These are phyloP conservation scores for Tetrahymena thermophila DNA, from an alignment of 73 alveolate genomes.

Conservation along the genomic window DNA sequence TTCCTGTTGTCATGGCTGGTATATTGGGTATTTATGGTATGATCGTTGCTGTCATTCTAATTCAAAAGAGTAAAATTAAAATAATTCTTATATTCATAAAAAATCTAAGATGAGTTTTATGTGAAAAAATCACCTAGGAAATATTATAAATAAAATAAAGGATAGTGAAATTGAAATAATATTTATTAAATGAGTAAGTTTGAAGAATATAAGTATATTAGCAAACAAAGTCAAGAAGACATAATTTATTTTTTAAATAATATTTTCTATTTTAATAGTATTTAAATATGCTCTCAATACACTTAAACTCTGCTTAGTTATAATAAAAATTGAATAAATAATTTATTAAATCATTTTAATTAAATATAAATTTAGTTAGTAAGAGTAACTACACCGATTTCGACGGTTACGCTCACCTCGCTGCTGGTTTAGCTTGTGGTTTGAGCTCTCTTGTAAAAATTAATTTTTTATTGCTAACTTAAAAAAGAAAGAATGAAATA, in stretches of 20 bases:
- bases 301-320: neutral
- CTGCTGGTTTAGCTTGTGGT: conserved; percentile 83
- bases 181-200: neutral
- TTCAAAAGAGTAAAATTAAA: conserved; percentile 33
- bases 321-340: neutral
- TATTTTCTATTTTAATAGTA: neutral
- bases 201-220: neutral
- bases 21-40: conserved; percentile 75
- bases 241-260: no score
- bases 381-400: conserved; percentile 2
- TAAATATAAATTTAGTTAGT: neutral
- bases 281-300: neutral
- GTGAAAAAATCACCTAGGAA: neutral
- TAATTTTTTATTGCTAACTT: neutral
- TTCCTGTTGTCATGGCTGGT: conserved; percentile 84
- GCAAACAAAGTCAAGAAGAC: no score
- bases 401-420: conserved; percentile 58
- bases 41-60: conserved; percentile 64
- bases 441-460: conserved; percentile 61
- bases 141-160: neutral
- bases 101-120: neutral
- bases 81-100: neutral
- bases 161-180: neutral
- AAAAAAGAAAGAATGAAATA: neutral
- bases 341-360: neutral